Conservation (phyloP, 306 rosid species). For the Trifolium subterraneum region DNA sequence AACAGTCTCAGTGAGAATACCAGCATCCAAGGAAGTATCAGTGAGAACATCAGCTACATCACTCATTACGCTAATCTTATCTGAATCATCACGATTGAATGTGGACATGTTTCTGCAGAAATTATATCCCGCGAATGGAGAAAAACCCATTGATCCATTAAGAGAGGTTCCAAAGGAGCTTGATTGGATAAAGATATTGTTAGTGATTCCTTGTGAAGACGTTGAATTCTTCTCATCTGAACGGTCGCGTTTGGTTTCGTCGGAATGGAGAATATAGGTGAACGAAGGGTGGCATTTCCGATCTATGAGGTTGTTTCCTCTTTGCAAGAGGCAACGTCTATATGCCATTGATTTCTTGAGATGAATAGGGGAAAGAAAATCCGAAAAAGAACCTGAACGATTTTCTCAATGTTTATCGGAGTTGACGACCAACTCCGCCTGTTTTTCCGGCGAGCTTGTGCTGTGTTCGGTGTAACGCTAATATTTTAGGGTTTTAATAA, state of each 20-base stretch:
- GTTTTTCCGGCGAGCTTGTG: too few relatives aligned
- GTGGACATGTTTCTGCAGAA: conserved; percentile 80
- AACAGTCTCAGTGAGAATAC: neutral
- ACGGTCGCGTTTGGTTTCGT: conserved; percentile 43
- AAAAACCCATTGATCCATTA: conserved; percentile 44
- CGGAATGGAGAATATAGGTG: conserved; percentile 52
- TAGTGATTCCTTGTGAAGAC: conserved; percentile 38
- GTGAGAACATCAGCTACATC: conserved; percentile 69
- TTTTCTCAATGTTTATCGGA: too few relatives aligned
- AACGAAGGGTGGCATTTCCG: conserved; percentile 69
- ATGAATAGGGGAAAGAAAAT: neutral
- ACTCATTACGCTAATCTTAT: conserved; percentile 52
- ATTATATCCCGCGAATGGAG: conserved; percentile 49
- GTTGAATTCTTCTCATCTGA: conserved; percentile 43
- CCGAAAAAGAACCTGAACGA: neutral
- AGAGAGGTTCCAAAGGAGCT: conserved; percentile 57
- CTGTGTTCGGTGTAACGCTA: too few relatives aligned
- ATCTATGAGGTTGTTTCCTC: conserved; percentile 61
- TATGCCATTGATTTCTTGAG: conserved; percentile 64
- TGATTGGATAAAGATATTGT: conserved; percentile 46
- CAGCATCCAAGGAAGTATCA: conserved; percentile 47
- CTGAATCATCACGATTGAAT: conserved; percentile 56
- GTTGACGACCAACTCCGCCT: too few relatives aligned
- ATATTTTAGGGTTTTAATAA: too few relatives aligned
- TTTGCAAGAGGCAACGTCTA: conserved; percentile 67